These are phyloP conservation scores for Chalciporus piperatus DNA, from an alignment of 768 basidiomycete genomes.

Conservation along the genomic window DNA sequence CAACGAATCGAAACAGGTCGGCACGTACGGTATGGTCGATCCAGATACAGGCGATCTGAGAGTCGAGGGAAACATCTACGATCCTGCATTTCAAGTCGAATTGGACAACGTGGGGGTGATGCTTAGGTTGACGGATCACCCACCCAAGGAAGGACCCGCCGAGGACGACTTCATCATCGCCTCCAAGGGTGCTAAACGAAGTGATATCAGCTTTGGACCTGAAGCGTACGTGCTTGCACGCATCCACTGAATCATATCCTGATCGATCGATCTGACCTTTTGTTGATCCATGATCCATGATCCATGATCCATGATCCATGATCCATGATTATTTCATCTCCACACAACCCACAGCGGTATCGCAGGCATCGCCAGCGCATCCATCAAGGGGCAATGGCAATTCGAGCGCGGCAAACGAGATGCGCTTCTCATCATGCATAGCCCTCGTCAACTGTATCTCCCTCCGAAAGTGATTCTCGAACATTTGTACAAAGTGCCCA, in stretches of 20 bases:
- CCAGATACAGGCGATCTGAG: constrained; percentile 27
- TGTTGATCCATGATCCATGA: no score
- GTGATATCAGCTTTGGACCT: constrained; percentile 11
- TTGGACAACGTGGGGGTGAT: constrained; percentile 4
- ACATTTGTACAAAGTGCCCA: constrained; percentile 19
- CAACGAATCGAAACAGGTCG: constrained; percentile 26
- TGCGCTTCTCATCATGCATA: constrained; percentile 36
- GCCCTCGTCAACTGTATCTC: constrained; percentile 23
- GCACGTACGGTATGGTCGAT: constrained; percentile 33
- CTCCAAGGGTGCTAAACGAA: constrained; percentile 20
- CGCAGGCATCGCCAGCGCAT: constrained; percentile 28
- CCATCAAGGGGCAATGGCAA: constrained; percentile 35
- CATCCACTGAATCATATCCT: no score
- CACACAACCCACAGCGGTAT: constrained; percentile 9
- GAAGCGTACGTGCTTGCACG: constrained; percentile 21
- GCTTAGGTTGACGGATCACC: constrained; percentile 14
- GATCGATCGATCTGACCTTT: not conserved
- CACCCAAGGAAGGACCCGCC: constrained; percentile 4
- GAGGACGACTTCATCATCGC: constrained; percentile 26
- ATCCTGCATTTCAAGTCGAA: constrained; percentile 11
- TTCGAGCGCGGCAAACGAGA: constrained; percentile 31
- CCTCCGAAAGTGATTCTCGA: constrained; percentile 23
- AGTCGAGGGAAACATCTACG: constrained; percentile 34
- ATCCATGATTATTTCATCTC: no score
- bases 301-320: no score